phyloP scores from a whole-genome alignment of 2,329 filamentous ascomycete genomes.

The Blastomyces percursus region DNA sequence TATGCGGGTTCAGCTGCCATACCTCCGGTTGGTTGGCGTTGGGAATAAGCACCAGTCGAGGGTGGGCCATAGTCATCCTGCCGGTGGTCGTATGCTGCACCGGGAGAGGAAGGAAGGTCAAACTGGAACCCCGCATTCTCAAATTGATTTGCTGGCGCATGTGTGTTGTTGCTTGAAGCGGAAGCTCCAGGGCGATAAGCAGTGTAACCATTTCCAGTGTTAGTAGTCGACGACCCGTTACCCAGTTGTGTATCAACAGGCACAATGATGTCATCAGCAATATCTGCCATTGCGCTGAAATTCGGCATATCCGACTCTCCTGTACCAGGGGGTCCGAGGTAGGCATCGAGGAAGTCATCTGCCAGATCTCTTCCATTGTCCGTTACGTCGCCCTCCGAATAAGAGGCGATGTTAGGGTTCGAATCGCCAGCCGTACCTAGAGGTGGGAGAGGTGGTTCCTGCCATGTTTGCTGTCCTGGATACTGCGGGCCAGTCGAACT shows the following conservation, averaged over 20 bases:
- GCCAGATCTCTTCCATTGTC: conserved; percentile 5
- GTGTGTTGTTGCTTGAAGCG: conserved; percentile 28
- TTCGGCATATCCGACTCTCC: conserved; percentile 51
- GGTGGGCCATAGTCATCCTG: conserved; percentile 16
- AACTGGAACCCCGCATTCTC: conserved; percentile 53
- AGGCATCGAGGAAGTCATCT: conserved; percentile 38
- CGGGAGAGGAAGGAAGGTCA: conserved; percentile 47
- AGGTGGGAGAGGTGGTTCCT: conserved; percentile 21
- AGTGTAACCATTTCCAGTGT: conserved; percentile 22
- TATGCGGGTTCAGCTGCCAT: conserved; percentile 11
- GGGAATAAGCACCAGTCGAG: conserved; percentile 3
- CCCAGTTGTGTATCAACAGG: conserved; percentile 25
- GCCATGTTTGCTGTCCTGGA: conserved; percentile 27
- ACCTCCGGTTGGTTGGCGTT: conserved; percentile 10
- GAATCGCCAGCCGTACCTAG: conserved; percentile 21
- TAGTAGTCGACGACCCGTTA: conserved; percentile 12
- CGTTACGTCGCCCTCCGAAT: conserved; percentile 4
- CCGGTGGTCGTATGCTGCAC: conserved; percentile 7
- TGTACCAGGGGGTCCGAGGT: conserved; percentile 41
- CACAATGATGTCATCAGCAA: conserved; percentile 22
- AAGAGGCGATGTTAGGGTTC: conserved; percentile 11
- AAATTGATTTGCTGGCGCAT: conserved; percentile 28
- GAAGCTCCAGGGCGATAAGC: conserved; percentile 27
- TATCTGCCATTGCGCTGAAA: conserved; percentile 45
- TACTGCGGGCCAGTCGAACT: conserved; percentile 21